Evolutionary conservation across 345 rosid genomes (phyloP), one percentile per base, ranked within the genome.

Genomic region (Aquilaria malaccensis): DNA sequence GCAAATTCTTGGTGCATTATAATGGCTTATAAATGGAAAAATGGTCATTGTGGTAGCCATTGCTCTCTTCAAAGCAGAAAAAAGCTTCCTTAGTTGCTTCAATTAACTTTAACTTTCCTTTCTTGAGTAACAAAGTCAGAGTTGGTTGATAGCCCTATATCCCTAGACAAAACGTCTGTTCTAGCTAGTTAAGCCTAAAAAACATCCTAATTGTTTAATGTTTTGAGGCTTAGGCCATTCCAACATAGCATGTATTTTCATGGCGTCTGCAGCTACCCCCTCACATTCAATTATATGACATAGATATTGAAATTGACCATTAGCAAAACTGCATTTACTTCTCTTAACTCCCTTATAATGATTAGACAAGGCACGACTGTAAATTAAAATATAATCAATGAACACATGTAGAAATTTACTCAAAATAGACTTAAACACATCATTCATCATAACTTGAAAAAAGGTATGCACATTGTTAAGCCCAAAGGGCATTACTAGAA

Each of bases 101-200:
- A 2, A 2, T 4, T 3, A 55, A 61, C 13, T 9, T 4, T 7
- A 61, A 61, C 2, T 3, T 11, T 3, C 47, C 45, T 12, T 51
- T 29, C n/a, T 61, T 61, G 13, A 61, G 65, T 14, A 49, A 30
- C 7, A 30, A 15, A 30, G 56, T 22, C 2, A 61, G 3, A 2
- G 65, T n/a, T 11, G 11, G 7, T 22, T 1, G 31, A 61, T 49
- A 1, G 9, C 10, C 13, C 65, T 45, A 9, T 50, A 49, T 7
- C 33, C 11, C 0, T 14, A 1, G 2, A 61, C 30, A 13, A 61
- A 61, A 29, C 45, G 50, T 1, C 30, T 10, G n/a, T 61, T 49
- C 11, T 61, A 61, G n/a, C 65, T 45, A 2, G 29, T 32, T 11
- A 61, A 49, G 6, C 65, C 56, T 2, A 61, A 22, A 12, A 61